A percentile compares a stretch with the other conserved stretches of the same genome.
Evolutionary conservation across 345 rosid genomes (phyloP).

Genomic region (Arabidopsis arenosa): DNA sequence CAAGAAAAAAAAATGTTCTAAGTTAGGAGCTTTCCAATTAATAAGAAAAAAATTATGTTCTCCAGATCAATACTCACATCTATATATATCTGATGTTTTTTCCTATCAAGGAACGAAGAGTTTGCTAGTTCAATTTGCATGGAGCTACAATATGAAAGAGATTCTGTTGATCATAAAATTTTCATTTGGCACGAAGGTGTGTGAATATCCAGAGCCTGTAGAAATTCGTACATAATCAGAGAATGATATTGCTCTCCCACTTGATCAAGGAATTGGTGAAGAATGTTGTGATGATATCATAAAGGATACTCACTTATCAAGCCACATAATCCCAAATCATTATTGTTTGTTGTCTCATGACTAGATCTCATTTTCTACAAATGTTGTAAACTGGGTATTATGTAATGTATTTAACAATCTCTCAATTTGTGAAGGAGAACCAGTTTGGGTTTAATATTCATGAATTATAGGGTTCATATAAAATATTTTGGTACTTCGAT

Average conservation of each 20-base stretch:
- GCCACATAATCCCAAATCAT: not conserved
- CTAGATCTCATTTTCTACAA: constrained; percentile 3
- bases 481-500: not conserved
- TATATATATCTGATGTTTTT: not conserved
- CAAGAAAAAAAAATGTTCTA: not conserved
- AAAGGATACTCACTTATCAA: constrained; percentile 6
- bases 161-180: not conserved
- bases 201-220: no score
- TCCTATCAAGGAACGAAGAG: not conserved
- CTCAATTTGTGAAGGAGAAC: not conserved
- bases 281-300: not conserved
- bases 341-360: not conserved
- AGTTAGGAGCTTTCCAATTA: not conserved
- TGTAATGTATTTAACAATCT: not conserved
- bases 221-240: no score
- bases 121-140: not conserved
- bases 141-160: not conserved
- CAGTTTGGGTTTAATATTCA: not conserved
- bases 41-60: not conserved
- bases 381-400: not conserved
- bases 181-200: not conserved
- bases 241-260: no score
- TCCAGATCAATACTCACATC: not conserved
- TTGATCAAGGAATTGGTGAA: not conserved
- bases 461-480: not conserved